phyloP scores from a whole-genome alignment of 768 basidiomycete species.

The Leucosporidium yakuticum region DNA sequence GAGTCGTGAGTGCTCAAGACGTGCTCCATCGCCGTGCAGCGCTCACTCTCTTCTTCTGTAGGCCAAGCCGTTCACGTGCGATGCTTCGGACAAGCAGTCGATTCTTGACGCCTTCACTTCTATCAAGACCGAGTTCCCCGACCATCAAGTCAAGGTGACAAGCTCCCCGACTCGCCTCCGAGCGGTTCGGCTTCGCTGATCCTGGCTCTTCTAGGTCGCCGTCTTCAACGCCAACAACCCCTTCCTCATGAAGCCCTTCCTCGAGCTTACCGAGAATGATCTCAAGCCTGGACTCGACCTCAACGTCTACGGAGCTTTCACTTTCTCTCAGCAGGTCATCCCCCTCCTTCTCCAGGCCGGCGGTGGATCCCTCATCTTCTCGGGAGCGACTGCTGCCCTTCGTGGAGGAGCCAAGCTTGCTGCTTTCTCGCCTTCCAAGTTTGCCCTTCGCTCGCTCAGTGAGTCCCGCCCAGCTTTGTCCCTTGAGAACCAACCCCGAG shows the following conservation, averaged over 20 bases:
- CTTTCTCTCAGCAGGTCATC: conserved; percentile 32
- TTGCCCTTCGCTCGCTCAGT: conserved; percentile 26
- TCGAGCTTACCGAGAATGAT: conserved; percentile 29
- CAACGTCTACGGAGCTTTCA: conserved; percentile 31
- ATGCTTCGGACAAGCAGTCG: conserved; percentile 19
- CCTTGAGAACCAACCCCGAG: too few relatives aligned
- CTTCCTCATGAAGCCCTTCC: conserved; percentile 36
- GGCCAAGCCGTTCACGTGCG: conserved; percentile 35
- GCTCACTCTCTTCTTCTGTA: not conserved
- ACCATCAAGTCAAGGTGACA: conserved; percentile 8
- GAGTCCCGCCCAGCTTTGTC: not conserved
- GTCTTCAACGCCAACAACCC: conserved; percentile 36
- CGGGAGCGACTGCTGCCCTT: conserved; percentile 38
- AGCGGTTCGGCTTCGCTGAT: not conserved
- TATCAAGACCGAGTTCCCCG: conserved; percentile 27
- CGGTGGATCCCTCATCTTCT: conserved; percentile 36
- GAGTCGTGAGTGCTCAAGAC: not conserved
- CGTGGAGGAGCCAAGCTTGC: conserved; percentile 35
- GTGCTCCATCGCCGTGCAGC: not conserved
- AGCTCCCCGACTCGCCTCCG: not conserved
- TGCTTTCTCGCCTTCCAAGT: conserved; percentile 37
- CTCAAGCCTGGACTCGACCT: conserved; percentile 20
- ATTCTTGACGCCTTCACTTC: conserved; percentile 23
- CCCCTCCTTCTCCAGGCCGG: conserved; percentile 11
- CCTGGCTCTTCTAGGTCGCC: conserved; percentile 11